phyloP scores from a whole-genome alignment of 2,329 filamentous ascomycete genomes.

The Hymenoscyphus scutula region DNA sequence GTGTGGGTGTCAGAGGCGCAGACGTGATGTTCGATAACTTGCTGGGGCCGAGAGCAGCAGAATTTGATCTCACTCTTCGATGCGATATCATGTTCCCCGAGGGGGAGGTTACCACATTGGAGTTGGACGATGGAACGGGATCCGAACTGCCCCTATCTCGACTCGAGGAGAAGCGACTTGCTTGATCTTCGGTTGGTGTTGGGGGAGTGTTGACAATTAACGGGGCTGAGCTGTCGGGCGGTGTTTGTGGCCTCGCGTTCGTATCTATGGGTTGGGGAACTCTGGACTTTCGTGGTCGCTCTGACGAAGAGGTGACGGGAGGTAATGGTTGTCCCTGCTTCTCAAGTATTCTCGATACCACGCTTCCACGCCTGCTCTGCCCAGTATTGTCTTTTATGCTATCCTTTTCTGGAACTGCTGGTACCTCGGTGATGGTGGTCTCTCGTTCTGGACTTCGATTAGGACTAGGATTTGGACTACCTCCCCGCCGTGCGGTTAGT shows the following conservation, averaged over 20 bases:
- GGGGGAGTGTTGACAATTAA: conserved; percentile 65
- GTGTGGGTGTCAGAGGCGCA: conserved; percentile 71
- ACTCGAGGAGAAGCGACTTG: conserved; percentile 29
- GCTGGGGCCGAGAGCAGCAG: conserved; percentile 59
- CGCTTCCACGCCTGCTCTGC: conserved; percentile 31
- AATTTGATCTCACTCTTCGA: conserved; percentile 58
- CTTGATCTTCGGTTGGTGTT: conserved; percentile 53
- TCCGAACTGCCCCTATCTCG: conserved; percentile 31
- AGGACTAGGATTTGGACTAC: conserved; percentile 44
- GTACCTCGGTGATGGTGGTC: conserved; percentile 22
- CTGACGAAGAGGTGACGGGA: conserved; percentile 30
- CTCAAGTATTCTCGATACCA: conserved; percentile 35
- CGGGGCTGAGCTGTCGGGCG: conserved; percentile 40
- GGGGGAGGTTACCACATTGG: conserved; percentile 59
- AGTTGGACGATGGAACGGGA: conserved; percentile 26
- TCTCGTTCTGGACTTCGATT: conserved; percentile 39
- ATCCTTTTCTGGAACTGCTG: conserved; percentile 16
- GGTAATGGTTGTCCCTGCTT: conserved; percentile 23
- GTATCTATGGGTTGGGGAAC: conserved; percentile 33
- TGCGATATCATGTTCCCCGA: conserved; percentile 74
- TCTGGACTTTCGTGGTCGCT: conserved; percentile 26
- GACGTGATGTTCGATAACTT: conserved; percentile 78
- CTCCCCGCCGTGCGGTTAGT: conserved; percentile 50
- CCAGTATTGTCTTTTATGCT: conserved; percentile 19
- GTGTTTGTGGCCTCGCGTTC: conserved; percentile 30